Evolutionary conservation across 805 yeast species (phyloP).

Genomic region (Barnettozyma sp.): DNA sequence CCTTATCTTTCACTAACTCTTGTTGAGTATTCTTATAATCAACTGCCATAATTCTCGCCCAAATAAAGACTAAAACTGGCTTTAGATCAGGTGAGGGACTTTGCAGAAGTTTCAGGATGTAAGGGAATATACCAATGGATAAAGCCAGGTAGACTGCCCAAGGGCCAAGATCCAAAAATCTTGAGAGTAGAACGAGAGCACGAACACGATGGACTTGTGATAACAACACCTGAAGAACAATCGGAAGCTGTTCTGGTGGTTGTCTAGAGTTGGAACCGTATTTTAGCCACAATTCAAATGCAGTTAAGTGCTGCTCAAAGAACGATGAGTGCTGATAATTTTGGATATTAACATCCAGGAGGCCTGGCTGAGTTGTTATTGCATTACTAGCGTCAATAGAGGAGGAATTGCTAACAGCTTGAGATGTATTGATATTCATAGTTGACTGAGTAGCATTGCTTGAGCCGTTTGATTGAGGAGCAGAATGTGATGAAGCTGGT

Average conservation of each 20-base stretch:
- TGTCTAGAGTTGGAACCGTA: slow-evolving; percentile 78
- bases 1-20: slow-evolving; percentile 86
- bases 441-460: slow-evolving; percentile 9
- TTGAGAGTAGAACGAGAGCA: slow-evolving; percentile 75
- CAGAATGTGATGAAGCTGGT: slow-evolving; percentile 3
- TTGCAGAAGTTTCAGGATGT: slow-evolving; percentile 81
- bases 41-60: slow-evolving; percentile 97
- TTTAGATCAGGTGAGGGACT: slow-evolving; percentile 93
- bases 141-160: slow-evolving; percentile 94
- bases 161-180: slow-evolving; percentile 90
- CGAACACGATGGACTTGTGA: slow-evolving; percentile 92
- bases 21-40: slow-evolving; percentile 86
- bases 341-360: slow-evolving; percentile 24
- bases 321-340: slow-evolving; percentile 87
- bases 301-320: slow-evolving; percentile 93
- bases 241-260: slow-evolving; percentile 91
- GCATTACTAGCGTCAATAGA: not conserved
- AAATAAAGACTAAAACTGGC: slow-evolving; percentile 89
- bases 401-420: not conserved
- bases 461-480: slow-evolving; percentile 5
- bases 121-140: slow-evolving; percentile 94
- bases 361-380: slow-evolving; percentile 1
- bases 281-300: slow-evolving; percentile 93
- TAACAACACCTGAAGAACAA: slow-evolving; percentile 82
- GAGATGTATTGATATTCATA: slow-evolving; percentile 1